Base-by-base conservation (phyloP, 768 basidiomycete species). In the Hebeloma cylindrosporum region DNA sequence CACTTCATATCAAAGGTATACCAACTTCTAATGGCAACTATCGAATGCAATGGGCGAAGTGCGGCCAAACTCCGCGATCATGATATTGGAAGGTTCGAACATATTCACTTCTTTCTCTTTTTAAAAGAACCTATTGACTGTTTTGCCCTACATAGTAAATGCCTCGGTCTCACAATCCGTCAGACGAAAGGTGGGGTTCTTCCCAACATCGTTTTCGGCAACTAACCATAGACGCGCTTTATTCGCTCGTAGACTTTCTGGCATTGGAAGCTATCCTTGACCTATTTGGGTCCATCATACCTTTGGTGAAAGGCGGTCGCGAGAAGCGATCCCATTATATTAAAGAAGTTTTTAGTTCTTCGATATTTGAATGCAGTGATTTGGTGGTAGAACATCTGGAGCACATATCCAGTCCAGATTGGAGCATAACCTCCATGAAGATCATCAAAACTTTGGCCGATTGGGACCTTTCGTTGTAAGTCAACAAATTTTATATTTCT, bases 241-340 rank as follows among this genome's bases (percentile, higher is more conserved):
- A n/a, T n/a, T 36, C 47, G 6, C 7, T 31, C 11, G 1, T 26
- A 82, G 83, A 79, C 42, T 82, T 74, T 53, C 62, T 84, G 13
- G 71, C 74, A 10, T 60, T 82, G 31, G 83, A 85, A 57, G 69
- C 74, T 11, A 67, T 83, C 3, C 57, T 84, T 31, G 73, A 77
- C 40, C 52, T 85, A 1, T 74, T 83, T 55, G 81, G 74, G 25
- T 74, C 74, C 29, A 62, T 83, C 10, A 60, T 84, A 18, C 79
- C 82, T 13, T 63, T 76, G 9, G 59, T 65, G 4, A 63, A 69
- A 37, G 59, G 43, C 9, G 60, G 61, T 21, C 58, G 48, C 14
- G 64, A 68, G 30, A 69, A 67, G 50, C 70, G 80, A 38, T 51
- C 61, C 8, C 56, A 66, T 25, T 85, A 80, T 50, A 71, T 82